Evolutionary conservation across 2,329 filamentous ascomycete species (phyloP).

Genomic region (Aspergillus pseudoviridinutans): DNA sequence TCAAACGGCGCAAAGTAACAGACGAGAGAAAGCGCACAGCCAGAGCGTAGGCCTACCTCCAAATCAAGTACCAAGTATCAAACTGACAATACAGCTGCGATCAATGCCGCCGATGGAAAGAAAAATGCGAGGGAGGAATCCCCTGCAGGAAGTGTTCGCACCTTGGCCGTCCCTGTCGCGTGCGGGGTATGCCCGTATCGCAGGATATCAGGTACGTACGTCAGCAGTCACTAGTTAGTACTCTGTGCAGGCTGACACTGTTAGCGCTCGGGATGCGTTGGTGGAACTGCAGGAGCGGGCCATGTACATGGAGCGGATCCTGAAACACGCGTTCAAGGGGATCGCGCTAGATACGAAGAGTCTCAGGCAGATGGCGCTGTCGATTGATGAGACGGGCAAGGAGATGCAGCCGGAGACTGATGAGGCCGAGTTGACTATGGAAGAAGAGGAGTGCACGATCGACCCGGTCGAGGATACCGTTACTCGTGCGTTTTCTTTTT

Average conservation of each 20-base stretch:
- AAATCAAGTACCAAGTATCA: background rate
- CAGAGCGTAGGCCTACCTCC: background rate
- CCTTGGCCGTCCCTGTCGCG: constrained; percentile 7
- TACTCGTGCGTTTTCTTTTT: constrained; percentile 3
- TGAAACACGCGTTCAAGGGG: constrained; percentile 6
- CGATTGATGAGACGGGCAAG: background rate
- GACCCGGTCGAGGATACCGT: constrained; percentile 12
- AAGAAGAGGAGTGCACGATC: constrained; percentile 11
- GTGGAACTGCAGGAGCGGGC: constrained; percentile 5
- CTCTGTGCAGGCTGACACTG: background rate
- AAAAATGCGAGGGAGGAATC: constrained; percentile 16
- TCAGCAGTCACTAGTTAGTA: too few species aligned
- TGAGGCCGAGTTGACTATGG: background rate
- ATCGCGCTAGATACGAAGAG: constrained; percentile 6
- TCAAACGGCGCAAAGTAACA: background rate
- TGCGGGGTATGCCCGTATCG: background rate
- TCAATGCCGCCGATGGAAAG: constrained; percentile 15
- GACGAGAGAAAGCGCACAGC: constrained; percentile 2
- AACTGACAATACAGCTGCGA: constrained; percentile 6
- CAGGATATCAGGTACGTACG: background rate
- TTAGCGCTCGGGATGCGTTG: background rate
- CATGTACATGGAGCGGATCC: constrained; percentile 11
- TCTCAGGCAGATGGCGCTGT: constrained; percentile 2
- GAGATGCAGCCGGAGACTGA: background rate
- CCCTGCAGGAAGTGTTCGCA: constrained; percentile 15